A percentile compares a stretch with the other conserved stretches of the same genome.
These are phyloP conservation scores for Hyaloperonospora arabidopsidis DNA, from an alignment of 352 stramenopile genomes.

Conservation along the genomic window DNA sequence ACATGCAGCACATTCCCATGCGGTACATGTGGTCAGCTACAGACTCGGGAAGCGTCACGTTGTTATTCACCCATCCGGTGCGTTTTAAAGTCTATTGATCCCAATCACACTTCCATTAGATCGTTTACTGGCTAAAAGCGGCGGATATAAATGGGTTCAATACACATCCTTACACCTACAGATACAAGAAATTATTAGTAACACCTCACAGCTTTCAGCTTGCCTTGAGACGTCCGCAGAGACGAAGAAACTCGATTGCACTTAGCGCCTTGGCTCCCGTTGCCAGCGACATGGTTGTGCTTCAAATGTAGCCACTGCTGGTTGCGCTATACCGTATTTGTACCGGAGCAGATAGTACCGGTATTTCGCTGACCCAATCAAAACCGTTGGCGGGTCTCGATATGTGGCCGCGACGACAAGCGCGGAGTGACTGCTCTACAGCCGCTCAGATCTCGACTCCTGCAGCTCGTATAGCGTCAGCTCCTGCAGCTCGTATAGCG, in stretches of 20 bases:
- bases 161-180: neutral
- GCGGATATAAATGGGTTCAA: too few species aligned
- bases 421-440: constrained; percentile 3
- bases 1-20: constrained; percentile 88
- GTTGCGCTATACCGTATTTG: neutral
- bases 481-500: neutral
- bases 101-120: neutral
- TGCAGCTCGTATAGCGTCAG: neutral
- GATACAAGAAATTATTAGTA: neutral
- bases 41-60: constrained; percentile 82
- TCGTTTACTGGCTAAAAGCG: too few species aligned
- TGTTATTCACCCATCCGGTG: constrained; percentile 90
- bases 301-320: neutral
- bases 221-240: constrained; percentile 74
- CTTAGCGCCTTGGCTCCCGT: constrained; percentile 56
- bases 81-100: constrained; percentile 68
- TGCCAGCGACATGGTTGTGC: constrained; percentile 36
- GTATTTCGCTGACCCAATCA: constrained; percentile 22
- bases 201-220: neutral
- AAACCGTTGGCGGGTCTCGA: neutral
- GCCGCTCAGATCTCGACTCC: constrained; percentile 3
- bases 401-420: constrained; percentile 40
- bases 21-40: constrained; percentile 92
- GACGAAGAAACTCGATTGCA: constrained; percentile 73
- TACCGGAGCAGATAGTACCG: neutral